These are phyloP conservation scores for Penicillium diatomitis DNA, from an alignment of 495 filamentous ascomycete species.

Conservation along the genomic window DNA sequence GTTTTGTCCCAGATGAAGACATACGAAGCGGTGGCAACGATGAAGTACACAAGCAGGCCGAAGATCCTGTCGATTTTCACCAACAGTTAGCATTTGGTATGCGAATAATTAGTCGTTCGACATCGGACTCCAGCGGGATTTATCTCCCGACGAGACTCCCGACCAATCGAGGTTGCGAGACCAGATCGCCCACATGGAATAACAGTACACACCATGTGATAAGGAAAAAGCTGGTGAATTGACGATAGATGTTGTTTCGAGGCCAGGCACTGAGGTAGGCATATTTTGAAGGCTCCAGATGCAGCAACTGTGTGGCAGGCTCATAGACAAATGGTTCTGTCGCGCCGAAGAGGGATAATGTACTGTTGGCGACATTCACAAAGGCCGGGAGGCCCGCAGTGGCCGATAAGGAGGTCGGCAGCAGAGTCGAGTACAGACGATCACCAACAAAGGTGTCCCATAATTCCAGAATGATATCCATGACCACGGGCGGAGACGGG, in stretches of 20 bases:
- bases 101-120: too few species aligned
- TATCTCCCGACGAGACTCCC: too few species aligned
- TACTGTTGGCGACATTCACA: conserved; percentile 31
- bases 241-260: conserved; percentile 72
- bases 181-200: background rate
- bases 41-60: conserved; percentile 73
- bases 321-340: conserved; percentile 51
- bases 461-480: conserved; percentile 88
- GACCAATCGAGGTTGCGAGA: background rate
- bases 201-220: conserved; percentile 66
- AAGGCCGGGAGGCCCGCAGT: conserved; percentile 35
- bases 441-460: conserved; percentile 81
- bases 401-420: conserved; percentile 52
- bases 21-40: conserved; percentile 78
- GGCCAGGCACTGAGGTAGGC: conserved; percentile 77
- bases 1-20: conserved; percentile 89
- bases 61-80: conserved; percentile 53
- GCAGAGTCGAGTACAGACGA: conserved; percentile 60
- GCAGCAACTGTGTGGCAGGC: conserved; percentile 63
- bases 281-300: conserved; percentile 60
- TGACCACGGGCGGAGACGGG: conserved; percentile 19
- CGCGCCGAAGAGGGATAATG: conserved; percentile 32
- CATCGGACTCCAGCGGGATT: too few species aligned
- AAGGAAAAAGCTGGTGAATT: conserved; percentile 64
- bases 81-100: too few species aligned